Evolutionary conservation across 192 early-diverging fungal species (phyloP), one percentile per base, ranked within the genome.

Genomic region (Coemansia sp.): DNA sequence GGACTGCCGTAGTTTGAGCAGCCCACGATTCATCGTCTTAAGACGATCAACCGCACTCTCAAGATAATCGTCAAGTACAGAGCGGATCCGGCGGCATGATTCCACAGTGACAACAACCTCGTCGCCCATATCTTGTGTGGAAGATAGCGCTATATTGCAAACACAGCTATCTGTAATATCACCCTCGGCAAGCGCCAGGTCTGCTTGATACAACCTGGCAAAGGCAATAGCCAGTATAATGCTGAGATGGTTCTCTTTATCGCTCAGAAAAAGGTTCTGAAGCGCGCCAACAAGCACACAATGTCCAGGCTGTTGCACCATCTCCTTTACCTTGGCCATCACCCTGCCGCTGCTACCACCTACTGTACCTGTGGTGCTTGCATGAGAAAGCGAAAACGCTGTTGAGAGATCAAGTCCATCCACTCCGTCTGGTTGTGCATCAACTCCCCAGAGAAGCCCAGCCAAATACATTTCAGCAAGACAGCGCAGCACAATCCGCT

Each of bases 381-480:
- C 16, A 28, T 71, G 58, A 7, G 68, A 55, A 5, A 68, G 58
- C 60, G 60, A 50, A 56, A 81, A 76, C 28, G 73, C 78, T 22
- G 66, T 51, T 5, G 63, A 50, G 3, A 62, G 65, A 54, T 76
- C 69, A n/a, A 81, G 51, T 5, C 67, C 78, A 19, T 64, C 69
- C 10, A 54, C 60, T 38, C 62, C 73, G 4, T 47, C 65, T 0
- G 78, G 52, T 31, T 71, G 47, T 12, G 69, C 50, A 48, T 83
- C 82, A 10, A 83, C 28, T 10, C 76, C 76, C 69, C 73, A 83
- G 27, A 91, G 67, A 16, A 98, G 82, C 1, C 91, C 92, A 7
- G 86, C 86, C 16, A 94, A 69, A 82, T 92, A 94, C 41, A 98
- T 85, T 49, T 99, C 96, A 7, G 83, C 78, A 4, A 91, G 68